A percentile compares a stretch with the other conserved stretches of the same genome.
Evolutionary conservation across 345 rosid genomes (phyloP).

Genomic region (Geranium rotundifolium): DNA sequence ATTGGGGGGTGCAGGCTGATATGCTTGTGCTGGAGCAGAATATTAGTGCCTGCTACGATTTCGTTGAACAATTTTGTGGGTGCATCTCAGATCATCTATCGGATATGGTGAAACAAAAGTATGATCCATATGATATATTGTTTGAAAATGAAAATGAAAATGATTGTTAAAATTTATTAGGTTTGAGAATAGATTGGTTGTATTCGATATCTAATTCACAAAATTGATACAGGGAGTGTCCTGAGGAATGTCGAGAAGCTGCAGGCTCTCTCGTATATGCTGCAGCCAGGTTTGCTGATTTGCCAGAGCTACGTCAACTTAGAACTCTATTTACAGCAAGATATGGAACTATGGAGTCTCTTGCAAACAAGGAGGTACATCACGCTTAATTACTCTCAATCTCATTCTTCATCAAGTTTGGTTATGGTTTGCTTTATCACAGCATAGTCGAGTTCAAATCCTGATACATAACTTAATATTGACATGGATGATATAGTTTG

Average conservation of each 20-base stretch:
- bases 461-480: no score
- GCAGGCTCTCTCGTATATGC: constrained; percentile 50
- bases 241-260: constrained; percentile 63
- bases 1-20: constrained; percentile 1
- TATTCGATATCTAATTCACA: no score
- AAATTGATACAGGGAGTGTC: constrained; percentile 46
- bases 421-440: no score
- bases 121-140: no score
- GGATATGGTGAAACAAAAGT: neutral
- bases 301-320: constrained; percentile 67
- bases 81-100: neutral
- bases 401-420: no score
- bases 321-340: constrained; percentile 41
- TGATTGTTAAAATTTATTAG: no score
- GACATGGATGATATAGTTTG: constrained; percentile 16
- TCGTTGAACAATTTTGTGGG: neutral
- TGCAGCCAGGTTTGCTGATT: constrained; percentile 66
- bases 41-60: neutral
- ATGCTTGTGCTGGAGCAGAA: neutral
- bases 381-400: no score
- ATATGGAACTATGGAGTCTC: constrained; percentile 46
- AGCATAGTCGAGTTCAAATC: no score
- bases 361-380: constrained; percentile 41
- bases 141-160: no score
- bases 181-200: no score